A percentile compares a stretch with the other conserved stretches of the same genome.
Conservation (phyloP, 176 grass and related monocot species). For the Triticum monococcum region DNA sequence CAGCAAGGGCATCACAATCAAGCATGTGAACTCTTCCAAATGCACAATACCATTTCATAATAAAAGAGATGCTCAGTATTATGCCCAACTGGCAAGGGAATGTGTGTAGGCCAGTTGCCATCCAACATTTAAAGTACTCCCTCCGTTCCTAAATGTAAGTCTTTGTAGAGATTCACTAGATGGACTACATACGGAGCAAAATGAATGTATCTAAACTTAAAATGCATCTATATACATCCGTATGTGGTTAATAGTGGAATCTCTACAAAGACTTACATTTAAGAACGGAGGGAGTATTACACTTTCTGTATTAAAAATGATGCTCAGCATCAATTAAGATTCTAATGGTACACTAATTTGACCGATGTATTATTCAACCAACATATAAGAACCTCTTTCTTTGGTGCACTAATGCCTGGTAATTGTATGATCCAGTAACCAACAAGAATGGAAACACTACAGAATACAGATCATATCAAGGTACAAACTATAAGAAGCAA, state of each 20-base stretch:
- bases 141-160: too few species aligned
- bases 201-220: too few species aligned
- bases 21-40: background rate
- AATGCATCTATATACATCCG: too few species aligned
- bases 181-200: too few species aligned
- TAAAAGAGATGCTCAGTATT: background rate
- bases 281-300: too few species aligned
- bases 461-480: background rate
- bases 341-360: too few species aligned
- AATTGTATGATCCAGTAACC: background rate
- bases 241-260: too few species aligned
- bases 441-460: background rate
- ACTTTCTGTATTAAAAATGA: background rate
- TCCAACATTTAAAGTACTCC: background rate
- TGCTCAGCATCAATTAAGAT: background rate
- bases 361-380: conserved; percentile 8
- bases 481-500: background rate
- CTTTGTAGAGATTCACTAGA: too few species aligned
- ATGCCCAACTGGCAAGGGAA: background rate
- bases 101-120: background rate
- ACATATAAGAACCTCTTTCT: background rate
- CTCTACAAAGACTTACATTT: too few species aligned
- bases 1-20: background rate
- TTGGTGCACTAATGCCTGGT: background rate
- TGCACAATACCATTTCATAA: too few species aligned